Percentiles rank a stretch among this genome's conserved stretches.
Evolutionary conservation across 257 asterid genomes (phyloP).

Genomic region (Ocimum tenuiflorum): DNA sequence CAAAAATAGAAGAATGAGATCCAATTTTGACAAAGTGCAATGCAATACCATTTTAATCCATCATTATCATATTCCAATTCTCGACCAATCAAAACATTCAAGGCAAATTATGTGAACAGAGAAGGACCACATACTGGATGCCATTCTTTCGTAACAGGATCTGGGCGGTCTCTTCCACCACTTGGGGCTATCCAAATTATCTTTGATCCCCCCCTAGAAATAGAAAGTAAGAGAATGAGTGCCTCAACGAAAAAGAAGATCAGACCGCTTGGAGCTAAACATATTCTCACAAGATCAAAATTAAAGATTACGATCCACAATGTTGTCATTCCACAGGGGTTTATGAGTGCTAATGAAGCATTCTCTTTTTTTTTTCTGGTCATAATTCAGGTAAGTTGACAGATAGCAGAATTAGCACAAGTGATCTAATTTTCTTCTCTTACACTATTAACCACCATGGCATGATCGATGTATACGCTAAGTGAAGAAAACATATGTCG

Average conservation of each 20-base stretch:
- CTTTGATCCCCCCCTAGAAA: slow-evolving; percentile 78
- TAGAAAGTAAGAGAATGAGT: slow-evolving; percentile 19
- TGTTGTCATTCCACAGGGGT: not conserved
- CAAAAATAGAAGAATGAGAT: not conserved
- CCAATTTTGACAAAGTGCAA: not conserved
- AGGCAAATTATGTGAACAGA: slow-evolving; percentile 13
- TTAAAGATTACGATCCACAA: not conserved
- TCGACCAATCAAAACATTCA: not conserved
- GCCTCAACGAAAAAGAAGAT: not conserved
- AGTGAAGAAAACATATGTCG: not conserved
- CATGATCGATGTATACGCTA: not conserved
- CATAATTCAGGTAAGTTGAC: not conserved
- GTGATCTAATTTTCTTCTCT: not conserved
- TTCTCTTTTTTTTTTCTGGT: no score
- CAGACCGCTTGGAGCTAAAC: not conserved
- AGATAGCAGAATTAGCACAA: not conserved
- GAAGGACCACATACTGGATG: slow-evolving; percentile 58
- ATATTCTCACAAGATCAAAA: not conserved
- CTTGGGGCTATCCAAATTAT: slow-evolving; percentile 98
- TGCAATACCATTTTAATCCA: not conserved
- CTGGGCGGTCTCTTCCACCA: slow-evolving; percentile 99
- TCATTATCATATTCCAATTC: not conserved
- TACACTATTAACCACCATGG: not conserved
- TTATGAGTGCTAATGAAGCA: not conserved
- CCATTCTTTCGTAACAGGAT: slow-evolving; percentile 76